Evolutionary conservation across 176 grass and related monocot species (phyloP).

Genomic region (Raddia distichophylla): DNA sequence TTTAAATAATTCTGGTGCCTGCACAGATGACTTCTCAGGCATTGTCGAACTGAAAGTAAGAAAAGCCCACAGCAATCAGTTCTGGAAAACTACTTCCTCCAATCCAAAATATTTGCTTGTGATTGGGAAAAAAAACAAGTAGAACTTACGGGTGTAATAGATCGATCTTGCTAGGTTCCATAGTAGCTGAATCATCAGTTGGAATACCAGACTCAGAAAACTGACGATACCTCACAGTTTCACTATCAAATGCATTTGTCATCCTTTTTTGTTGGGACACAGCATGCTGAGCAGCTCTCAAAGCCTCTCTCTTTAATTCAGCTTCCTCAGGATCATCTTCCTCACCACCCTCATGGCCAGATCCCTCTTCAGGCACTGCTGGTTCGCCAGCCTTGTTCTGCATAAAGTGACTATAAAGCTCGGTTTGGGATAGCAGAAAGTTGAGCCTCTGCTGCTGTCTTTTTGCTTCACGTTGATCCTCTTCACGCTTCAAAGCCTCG

Average conservation of each 20-base stretch:
- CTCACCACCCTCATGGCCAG: conserved; percentile 47
- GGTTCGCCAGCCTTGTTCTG: conserved; percentile 82
- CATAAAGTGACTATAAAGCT: conserved; percentile 99
- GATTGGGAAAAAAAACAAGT: background rate
- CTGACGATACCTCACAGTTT: conserved; percentile 71
- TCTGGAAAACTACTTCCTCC: conserved; percentile 19
- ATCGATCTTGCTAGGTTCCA: conserved; percentile 80
- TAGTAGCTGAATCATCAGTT: conserved; percentile 58
- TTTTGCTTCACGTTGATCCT: conserved; percentile 95
- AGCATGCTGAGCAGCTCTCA: conserved; percentile 83
- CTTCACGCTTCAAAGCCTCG: conserved; percentile 95
- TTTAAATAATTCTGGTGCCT: conserved; percentile 93
- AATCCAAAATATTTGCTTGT: conserved; percentile 8
- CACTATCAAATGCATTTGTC: conserved; percentile 96
- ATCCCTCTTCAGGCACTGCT: conserved; percentile 55
- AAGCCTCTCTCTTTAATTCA: conserved; percentile 88
- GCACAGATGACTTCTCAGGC: conserved; percentile 91
- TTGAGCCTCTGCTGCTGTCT: conserved; percentile 98
- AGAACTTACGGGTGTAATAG: conserved; percentile 92
- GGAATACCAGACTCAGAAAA: conserved; percentile 53
- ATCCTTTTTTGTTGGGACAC: conserved; percentile 95
- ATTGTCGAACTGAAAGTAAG: conserved; percentile 88
- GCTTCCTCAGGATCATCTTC: conserved; percentile 94
- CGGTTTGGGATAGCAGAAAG: conserved; percentile 95
- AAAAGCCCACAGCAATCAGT: conserved; percentile 33